A percentile compares a stretch with the other conserved stretches of the same genome.
These are phyloP conservation scores for Buxus sempervirens DNA, from an alignment of 164 flowering plant genomes.

Conservation along the genomic window DNA sequence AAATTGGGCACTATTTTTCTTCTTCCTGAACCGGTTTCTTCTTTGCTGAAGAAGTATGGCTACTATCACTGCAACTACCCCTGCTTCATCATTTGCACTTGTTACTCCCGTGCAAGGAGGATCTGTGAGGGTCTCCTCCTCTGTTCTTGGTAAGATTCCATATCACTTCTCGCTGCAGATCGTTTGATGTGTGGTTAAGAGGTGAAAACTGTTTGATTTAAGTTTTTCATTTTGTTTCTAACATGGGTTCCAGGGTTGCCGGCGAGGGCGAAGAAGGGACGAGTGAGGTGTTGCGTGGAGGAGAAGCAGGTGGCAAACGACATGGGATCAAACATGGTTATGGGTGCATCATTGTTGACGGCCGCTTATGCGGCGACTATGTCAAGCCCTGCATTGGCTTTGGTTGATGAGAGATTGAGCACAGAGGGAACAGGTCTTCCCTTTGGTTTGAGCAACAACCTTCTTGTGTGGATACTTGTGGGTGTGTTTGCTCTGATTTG, in stretches of 20 bases:
- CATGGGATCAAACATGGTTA: conserved; percentile 17
- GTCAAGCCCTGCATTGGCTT: conserved; percentile 56
- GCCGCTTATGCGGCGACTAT: conserved; percentile 40
- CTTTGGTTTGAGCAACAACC: conserved; percentile 87
- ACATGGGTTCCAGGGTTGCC: conserved; percentile 40
- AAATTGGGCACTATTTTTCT: neutral
- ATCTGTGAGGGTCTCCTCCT: conserved; percentile 2
- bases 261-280: conserved; percentile 35
- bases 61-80: conserved; percentile 19
- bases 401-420: conserved; percentile 93
- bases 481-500: conserved; percentile 89
- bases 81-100: conserved; percentile 14
- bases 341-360: conserved; percentile 42
- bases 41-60: conserved; percentile 31
- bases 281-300: conserved; percentile 45
- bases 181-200: neutral
- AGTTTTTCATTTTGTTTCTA: no score
- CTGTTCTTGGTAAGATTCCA: conserved; percentile 19
- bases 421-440: conserved; percentile 98
- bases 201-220: neutral
- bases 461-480: conserved; percentile 88
- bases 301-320: conserved; percentile 18
- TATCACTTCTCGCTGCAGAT: neutral
- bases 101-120: conserved; percentile 9
- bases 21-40: neutral